Percentiles rank a stretch among this genome's conserved stretches.
Conservation (phyloP, 805 yeast genomes). For the Pichia thaimueangensis region DNA sequence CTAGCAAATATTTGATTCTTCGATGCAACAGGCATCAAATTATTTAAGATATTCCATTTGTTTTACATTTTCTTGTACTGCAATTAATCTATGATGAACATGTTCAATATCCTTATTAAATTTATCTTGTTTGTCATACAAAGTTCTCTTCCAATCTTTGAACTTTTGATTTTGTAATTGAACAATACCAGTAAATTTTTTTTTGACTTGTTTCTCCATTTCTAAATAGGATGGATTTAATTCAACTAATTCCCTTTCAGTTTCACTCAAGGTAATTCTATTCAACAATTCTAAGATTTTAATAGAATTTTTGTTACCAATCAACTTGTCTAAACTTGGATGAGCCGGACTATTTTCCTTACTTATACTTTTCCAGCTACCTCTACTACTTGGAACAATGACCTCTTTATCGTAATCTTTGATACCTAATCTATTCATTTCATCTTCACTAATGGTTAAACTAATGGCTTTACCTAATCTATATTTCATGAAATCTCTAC, state of each 20-base stretch:
- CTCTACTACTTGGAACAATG: slow-evolving; percentile 21
- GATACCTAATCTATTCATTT: slow-evolving; percentile 13
- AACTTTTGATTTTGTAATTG: slow-evolving; percentile 48
- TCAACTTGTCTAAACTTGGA: slow-evolving; percentile 26
- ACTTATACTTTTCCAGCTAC: slow-evolving; percentile 20
- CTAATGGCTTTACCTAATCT: slow-evolving; percentile 27
- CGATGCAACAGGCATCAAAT: too few relatives aligned
- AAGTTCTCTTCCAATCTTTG: slow-evolving; percentile 53
- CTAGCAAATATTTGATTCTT: background rate
- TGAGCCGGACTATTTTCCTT: slow-evolving; percentile 16
- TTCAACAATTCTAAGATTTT: slow-evolving; percentile 36
- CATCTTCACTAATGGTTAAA: slow-evolving; percentile 11
- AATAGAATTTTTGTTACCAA: slow-evolving; percentile 25
- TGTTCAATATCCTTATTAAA: slow-evolving; percentile 50
- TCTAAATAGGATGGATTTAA: slow-evolving; percentile 43
- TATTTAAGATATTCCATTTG: slow-evolving; percentile 6
- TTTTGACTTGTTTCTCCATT: slow-evolving; percentile 37
- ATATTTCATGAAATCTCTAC: slow-evolving; percentile 45
- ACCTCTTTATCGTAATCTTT: slow-evolving; percentile 18
- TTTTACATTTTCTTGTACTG: slow-evolving; percentile 30
- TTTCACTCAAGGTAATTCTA: slow-evolving; percentile 28
- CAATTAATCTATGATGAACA: slow-evolving; percentile 32
- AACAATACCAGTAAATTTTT: slow-evolving; percentile 38
- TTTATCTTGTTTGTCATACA: slow-evolving; percentile 48
- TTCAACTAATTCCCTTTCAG: slow-evolving; percentile 36